Base-by-base conservation (phyloP, 75 land plant species). In the Isoetes taiwanensis region DNA sequence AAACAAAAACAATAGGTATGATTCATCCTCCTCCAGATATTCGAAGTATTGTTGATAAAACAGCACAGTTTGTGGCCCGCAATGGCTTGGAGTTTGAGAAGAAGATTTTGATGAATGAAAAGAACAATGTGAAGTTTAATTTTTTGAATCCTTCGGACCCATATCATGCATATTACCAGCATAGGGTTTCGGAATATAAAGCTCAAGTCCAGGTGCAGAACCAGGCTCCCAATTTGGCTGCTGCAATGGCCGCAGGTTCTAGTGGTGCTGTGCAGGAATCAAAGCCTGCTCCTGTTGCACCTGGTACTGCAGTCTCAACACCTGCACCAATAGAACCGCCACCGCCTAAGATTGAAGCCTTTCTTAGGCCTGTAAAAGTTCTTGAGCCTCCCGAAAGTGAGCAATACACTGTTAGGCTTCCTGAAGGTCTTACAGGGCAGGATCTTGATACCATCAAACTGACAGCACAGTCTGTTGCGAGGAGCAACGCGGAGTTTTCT, bases 381-480 rank as follows among this genome's bases (percentile, higher is more conserved):
- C 68, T 91, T 23, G 85, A 81, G 62, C 95, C 94, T 0, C 98
- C 98, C 0, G 94, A 86, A 37, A 74, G 81, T 0, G 98, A 87
- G 63, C 78, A 80, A 56, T 91, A 86, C 64, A 86, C 93, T 2
- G 94, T 87, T 29, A 35, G 80, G 5, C 74, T 91, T 41, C 98
- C 98, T 1, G 98, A 91, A 54, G 88, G 82, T 5, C 76, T 84
- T 37, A 79, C 85, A 0, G 85, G 88, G n/a, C 74, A 85, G 31
- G 98, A 91, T 31, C 32, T 87, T 43, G 98, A 91, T 41, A 87
- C 87, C 17, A 87, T 91, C 23, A 91, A 87, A 80, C 78, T 91
- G 33, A 91, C 98, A 29, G 95, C 98, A 0, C 98, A 91, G 62
- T 90, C 83, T 70, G 98, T 83, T 1, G 94, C 98, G 2, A 67